Evolutionary conservation across 352 stramenopile species (phyloP), one percentile per base, ranked within the genome.

Genomic region (Globisporangium nagaii): DNA sequence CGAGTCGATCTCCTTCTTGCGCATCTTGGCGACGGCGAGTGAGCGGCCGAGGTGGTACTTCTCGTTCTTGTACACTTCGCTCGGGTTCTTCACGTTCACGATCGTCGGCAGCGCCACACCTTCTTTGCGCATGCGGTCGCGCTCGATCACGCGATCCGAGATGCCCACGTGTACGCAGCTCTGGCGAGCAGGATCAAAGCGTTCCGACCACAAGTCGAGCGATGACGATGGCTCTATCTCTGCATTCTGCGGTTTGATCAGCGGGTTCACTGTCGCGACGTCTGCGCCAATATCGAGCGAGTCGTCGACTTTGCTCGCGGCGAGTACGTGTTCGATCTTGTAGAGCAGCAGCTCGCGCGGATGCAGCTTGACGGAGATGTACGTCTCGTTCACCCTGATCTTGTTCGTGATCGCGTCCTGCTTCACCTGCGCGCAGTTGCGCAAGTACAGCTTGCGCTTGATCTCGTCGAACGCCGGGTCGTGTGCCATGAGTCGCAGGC

Each of bases 371-470:
- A 95, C 65, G 2, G 69, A 84, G 22, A 90, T 78, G 54, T 90
- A 90, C 17, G 73, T 90, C 57, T 90, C 73, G 17, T 77, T 71
- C 34, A 95, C 70, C 22, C 65, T 66, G 53, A 92, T 86, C 53
- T 87, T 85, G 55, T 76, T 82, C 0, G 79, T 88, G 56, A 95
- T 90, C 37, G 78, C 85, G 54, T 89, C 73, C 48, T 88, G 72
- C 42, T 89, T 83, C 12, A 93, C 83, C 56, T 91, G 79, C 17
- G 84, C 84, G 31, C 81, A 91, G 53, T 89, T 91, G 30, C 83
- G 78, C 28, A 95, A 73, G 65, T 93, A 95, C 9, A 95, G 65
- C 45, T 93, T 92, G 19, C 81, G 64, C 60, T 95, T 95, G 59
- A 95, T 93, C 45, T 85, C 79, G 36, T 95, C 83, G 60, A 95